These are phyloP conservation scores for Epichloe sp. DNA, from an alignment of 2,329 filamentous ascomycete genomes.

Conservation along the genomic window DNA sequence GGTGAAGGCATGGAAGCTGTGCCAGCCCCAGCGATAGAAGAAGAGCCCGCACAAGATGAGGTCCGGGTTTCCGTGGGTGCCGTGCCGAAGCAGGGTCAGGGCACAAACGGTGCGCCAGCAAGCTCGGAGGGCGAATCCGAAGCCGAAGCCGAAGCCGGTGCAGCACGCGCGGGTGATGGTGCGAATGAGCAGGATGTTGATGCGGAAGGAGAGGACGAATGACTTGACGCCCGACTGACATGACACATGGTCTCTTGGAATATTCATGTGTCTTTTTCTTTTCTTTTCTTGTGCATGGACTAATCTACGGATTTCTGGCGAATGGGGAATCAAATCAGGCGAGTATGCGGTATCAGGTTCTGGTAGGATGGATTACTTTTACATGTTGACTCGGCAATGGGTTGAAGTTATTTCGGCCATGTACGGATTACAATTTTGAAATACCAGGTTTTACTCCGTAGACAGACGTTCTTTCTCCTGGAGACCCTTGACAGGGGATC, in stretches of 20 bases:
- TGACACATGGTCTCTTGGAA: background rate
- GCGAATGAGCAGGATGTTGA: background rate
- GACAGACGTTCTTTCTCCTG: too few species aligned
- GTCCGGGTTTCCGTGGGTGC: slow-evolving; percentile 19
- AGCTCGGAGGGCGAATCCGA: background rate
- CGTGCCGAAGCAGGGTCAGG: slow-evolving; percentile 7
- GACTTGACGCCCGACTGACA: background rate
- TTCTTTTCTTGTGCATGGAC: background rate
- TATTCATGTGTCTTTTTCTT: background rate
- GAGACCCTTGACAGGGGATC: too few species aligned
- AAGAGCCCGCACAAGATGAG: slow-evolving; percentile 19
- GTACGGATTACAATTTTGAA: background rate
- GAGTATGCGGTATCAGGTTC: background rate
- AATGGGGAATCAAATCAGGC: background rate
- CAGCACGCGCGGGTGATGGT: background rate
- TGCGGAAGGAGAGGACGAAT: slow-evolving; percentile 1
- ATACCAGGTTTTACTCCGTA: too few species aligned
- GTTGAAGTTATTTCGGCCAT: background rate
- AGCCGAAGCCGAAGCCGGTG: slow-evolving; percentile 1
- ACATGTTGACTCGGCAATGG: background rate
- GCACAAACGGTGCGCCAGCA: slow-evolving; percentile 8
- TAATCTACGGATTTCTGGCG: background rate
- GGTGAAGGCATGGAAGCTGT: slow-evolving; percentile 6
- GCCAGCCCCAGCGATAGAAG: slow-evolving; percentile 8
- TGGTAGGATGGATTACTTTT: background rate